Evolutionary conservation across 129 eudicot species (phyloP), one percentile per base, ranked within the genome.

Genomic region (Sambucus nigra): DNA sequence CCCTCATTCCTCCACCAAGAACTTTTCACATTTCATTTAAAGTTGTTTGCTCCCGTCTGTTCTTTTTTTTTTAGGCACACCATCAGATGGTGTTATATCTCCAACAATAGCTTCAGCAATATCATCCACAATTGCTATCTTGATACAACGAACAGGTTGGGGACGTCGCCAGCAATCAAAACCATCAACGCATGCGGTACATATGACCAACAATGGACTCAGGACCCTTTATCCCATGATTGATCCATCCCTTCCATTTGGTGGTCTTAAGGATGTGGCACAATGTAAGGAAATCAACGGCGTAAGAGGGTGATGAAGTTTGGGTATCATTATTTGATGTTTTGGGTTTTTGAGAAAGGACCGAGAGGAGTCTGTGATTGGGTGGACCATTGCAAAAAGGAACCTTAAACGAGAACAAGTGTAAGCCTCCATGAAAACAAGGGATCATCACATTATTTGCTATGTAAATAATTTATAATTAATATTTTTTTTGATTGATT

Each of bases 51-150:
- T n/a, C n/a, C n/a, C n/a, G n/a, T n/a, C n/a, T n/a, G n/a, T n/a
- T n/a, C n/a, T n/a, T n/a, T n/a, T n/a, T n/a, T n/a, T n/a, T n/a
- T n/a, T n/a, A n/a, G n/a, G n/a, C n/a, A n/a, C n/a, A n/a, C n/a
- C n/a, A n/a, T n/a, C n/a, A n/a, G n/a, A n/a, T n/a, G n/a, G n/a
- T n/a, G n/a, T n/a, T n/a, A n/a, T n/a, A n/a, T n/a, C n/a, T n/a
- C n/a, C n/a, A n/a, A n/a, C n/a, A 20, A 52, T 76, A 89, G 95
- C 98, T 85, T 89, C 98, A 16, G 98, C 98, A 73, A 89, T 89
- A 82, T 89, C 98, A 62, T 89, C 95, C 66, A 89, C 95, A 61
- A 89, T 72, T 53, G 98, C 98, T 71, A 89, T 71, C 94, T 89
- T 89, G 81, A 89, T 79, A 60, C 95, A 85, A 88, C 98, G 63